phyloP scores from a whole-genome alignment of 2,329 filamentous ascomycete species.

The Epichloe amarillans region DNA sequence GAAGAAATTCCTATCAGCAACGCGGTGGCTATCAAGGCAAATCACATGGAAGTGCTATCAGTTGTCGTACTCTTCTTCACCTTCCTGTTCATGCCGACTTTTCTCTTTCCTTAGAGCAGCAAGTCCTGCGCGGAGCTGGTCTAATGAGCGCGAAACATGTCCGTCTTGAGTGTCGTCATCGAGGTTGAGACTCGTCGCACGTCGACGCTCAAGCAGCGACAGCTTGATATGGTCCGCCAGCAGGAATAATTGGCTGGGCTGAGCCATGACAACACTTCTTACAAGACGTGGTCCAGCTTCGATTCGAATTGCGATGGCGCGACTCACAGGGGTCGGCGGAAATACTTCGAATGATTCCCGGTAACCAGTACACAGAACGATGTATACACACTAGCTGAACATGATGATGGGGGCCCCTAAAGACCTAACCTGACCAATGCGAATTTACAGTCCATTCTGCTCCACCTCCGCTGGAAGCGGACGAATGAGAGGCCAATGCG shows the following conservation, averaged over 20 bases:
- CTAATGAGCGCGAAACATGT: constrained; percentile 77
- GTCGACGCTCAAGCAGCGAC: constrained; percentile 81
- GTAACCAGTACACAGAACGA: too few relatives aligned
- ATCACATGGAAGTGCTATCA: neutral
- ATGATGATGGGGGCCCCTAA: too few relatives aligned
- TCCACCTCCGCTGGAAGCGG: neutral
- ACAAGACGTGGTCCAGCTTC: neutral
- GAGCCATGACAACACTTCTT: constrained; percentile 22
- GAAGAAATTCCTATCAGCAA: constrained; percentile 1
- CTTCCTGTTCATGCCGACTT: constrained; percentile 47
- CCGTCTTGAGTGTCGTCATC: constrained; percentile 72
- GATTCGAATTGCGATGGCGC: too few relatives aligned
- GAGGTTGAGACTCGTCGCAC: constrained; percentile 68
- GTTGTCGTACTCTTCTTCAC: constrained; percentile 43
- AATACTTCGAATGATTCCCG: too few relatives aligned
- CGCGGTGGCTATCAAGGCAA: neutral
- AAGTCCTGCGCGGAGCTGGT: constrained; percentile 73
- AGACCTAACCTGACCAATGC: too few relatives aligned
- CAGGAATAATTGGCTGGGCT: constrained; percentile 69
- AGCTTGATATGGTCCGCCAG: constrained; percentile 95
- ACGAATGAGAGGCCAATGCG: neutral
- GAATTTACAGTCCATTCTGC: too few relatives aligned
- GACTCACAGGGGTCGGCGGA: too few relatives aligned
- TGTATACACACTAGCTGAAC: too few relatives aligned
- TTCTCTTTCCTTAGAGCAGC: constrained; percentile 52